These are phyloP conservation scores for Tolypocladium paradoxum DNA, from an alignment of 2,329 filamentous ascomycete species.

Conservation along the genomic window DNA sequence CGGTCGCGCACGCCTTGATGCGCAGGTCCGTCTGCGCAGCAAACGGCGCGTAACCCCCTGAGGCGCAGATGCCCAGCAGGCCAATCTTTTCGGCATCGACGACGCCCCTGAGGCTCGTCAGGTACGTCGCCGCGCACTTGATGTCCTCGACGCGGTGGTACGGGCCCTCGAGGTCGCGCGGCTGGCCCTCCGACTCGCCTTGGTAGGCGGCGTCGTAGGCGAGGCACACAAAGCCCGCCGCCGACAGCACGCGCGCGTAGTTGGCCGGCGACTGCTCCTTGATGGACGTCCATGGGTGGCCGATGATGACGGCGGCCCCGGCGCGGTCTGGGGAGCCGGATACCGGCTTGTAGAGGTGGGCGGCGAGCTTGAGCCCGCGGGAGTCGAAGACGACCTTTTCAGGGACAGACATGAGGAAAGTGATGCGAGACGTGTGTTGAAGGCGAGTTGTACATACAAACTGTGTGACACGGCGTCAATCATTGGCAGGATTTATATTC, in stretches of 20 bases:
- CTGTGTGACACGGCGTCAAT: too few species aligned
- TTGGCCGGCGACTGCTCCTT: background rate
- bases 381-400: too few species aligned
- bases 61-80: slow-evolving; percentile 29
- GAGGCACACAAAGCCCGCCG: background rate
- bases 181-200: slow-evolving; percentile 23
- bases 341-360: slow-evolving; percentile 3
- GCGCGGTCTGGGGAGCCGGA: slow-evolving; percentile 3
- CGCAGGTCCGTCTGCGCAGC: too few species aligned
- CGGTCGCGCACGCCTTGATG: too few species aligned
- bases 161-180: slow-evolving; percentile 26
- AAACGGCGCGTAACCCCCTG: slow-evolving; percentile 23
- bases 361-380: too few species aligned
- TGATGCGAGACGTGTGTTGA: too few species aligned
- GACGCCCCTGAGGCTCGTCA: slow-evolving; percentile 11
- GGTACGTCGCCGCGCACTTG: slow-evolving; percentile 22
- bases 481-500: too few species aligned
- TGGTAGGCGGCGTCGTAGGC: slow-evolving; percentile 16
- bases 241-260: background rate
- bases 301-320: background rate
- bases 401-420: too few species aligned
- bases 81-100: too few species aligned
- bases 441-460: too few species aligned
- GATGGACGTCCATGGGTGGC: background rate
- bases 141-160: slow-evolving; percentile 17